These are phyloP conservation scores for Verticillium albo-atrum DNA, from an alignment of 2,329 filamentous ascomycete genomes.

Conservation along the genomic window DNA sequence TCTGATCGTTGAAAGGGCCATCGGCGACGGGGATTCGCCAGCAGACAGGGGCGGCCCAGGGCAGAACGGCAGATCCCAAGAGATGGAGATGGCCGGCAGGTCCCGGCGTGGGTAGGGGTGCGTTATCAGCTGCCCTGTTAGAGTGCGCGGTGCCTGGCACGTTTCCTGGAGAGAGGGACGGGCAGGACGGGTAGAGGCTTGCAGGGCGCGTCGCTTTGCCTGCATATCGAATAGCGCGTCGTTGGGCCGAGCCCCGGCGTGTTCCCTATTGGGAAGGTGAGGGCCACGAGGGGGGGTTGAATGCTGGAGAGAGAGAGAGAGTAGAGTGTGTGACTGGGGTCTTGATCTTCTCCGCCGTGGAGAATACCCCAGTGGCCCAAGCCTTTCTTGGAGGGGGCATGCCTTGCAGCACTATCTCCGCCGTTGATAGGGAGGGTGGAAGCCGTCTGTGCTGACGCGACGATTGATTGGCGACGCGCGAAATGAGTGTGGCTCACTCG, in stretches of 20 bases:
- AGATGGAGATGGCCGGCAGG: conserved; percentile 5
- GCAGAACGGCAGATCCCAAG: background rate
- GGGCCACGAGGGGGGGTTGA: background rate
- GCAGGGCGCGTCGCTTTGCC: background rate
- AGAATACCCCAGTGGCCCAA: background rate
- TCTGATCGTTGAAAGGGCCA: background rate
- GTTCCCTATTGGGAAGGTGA: background rate
- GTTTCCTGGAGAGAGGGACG: conserved; percentile 4
- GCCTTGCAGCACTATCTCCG: background rate
- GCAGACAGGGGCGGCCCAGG: background rate
- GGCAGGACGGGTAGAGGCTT: background rate
- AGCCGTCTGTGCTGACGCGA: background rate
- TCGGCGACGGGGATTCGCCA: background rate
- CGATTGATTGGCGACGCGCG: background rate
- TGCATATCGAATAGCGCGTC: background rate
- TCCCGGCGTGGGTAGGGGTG: conserved; percentile 4
- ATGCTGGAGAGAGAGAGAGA: background rate
- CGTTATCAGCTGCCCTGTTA: conserved; percentile 14
- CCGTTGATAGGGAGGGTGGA: background rate
- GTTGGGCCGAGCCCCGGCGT: background rate
- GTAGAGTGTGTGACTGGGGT: background rate
- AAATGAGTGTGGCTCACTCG: background rate
- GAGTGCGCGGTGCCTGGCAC: conserved; percentile 12
- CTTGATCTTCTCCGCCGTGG: background rate
- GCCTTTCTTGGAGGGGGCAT: background rate